Conservation (phyloP, 371 early-diverging fungal species). For the Mucor indicus region DNA sequence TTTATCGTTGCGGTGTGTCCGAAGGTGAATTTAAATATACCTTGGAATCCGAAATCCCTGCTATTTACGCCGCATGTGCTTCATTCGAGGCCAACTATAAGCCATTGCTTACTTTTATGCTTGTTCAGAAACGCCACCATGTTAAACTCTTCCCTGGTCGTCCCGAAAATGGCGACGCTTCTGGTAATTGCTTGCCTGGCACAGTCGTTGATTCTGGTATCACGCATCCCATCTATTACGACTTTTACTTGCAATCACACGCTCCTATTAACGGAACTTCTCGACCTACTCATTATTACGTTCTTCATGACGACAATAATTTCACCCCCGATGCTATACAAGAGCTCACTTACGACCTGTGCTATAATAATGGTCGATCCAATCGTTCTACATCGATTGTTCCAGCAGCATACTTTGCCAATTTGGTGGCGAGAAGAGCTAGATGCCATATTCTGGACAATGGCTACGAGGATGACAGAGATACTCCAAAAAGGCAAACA, state of each 20-base stretch:
- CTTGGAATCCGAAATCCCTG: slow-evolving; percentile 68
- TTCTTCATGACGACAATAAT: slow-evolving; percentile 77
- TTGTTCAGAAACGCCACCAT: slow-evolving; percentile 95
- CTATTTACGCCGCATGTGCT: slow-evolving; percentile 73
- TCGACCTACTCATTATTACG: slow-evolving; percentile 84
- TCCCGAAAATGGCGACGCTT: slow-evolving; percentile 33
- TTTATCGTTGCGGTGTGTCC: slow-evolving; percentile 91
- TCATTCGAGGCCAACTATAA: slow-evolving; percentile 62
- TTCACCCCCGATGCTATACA: slow-evolving; percentile 73
- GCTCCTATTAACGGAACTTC: slow-evolving; percentile 88
- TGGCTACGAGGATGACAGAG: too few relatives aligned
- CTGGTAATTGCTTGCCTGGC: slow-evolving; percentile 64
- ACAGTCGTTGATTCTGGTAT: slow-evolving; percentile 84
- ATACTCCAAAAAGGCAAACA: too few relatives aligned
- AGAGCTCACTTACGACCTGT: slow-evolving; percentile 80
- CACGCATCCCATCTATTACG: slow-evolving; percentile 76
- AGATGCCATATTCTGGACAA: slow-evolving; percentile 63
- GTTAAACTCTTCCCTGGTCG: slow-evolving; percentile 83
- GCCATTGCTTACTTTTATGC: slow-evolving; percentile 84
- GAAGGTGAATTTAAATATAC: slow-evolving; percentile 86
- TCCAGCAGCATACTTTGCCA: slow-evolving; percentile 87
- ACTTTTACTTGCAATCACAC: slow-evolving; percentile 89
- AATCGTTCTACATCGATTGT: slow-evolving; percentile 76
- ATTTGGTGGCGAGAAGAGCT: slow-evolving; percentile 74
- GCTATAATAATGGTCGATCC: slow-evolving; percentile 83